Conservation (phyloP, 1,284 basidiomycete genomes). For the Neotropicomus parvogracilis region DNA sequence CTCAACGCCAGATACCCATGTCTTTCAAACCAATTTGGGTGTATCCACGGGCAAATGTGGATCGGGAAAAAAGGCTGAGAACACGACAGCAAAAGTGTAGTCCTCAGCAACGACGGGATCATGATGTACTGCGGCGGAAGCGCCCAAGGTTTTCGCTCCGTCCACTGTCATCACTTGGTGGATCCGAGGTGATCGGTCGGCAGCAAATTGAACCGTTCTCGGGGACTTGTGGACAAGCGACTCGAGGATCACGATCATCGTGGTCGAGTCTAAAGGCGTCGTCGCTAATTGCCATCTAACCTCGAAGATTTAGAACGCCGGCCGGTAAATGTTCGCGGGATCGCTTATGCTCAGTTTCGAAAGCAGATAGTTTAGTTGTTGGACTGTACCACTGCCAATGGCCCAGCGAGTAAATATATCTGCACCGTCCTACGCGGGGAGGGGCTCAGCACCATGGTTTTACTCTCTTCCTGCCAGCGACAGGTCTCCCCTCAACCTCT, state of each 20-base stretch:
- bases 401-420: background rate
- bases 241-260: constrained; percentile 29
- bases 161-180: constrained; percentile 3
- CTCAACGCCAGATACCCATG: constrained; percentile 15
- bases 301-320: constrained; percentile 23
- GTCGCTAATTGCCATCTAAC: constrained; percentile 28
- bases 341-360: constrained; percentile 23
- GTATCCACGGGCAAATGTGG: background rate
- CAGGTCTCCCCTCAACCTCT: background rate
- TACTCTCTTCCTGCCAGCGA: no score
- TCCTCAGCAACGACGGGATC: background rate
- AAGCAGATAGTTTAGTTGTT: constrained; percentile 1
- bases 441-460: no score
- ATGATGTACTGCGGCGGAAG: constrained; percentile 2
- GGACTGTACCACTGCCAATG: background rate
- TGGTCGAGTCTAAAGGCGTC: constrained; percentile 28
- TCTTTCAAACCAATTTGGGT: constrained; percentile 3
- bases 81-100: background rate
- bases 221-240: constrained; percentile 26
- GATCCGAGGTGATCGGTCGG: constrained; percentile 19
- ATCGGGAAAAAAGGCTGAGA: background rate
- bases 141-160: background rate
- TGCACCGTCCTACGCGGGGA: background rate
- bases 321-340: constrained; percentile 33
- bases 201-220: constrained; percentile 25